Conservation (phyloP, 495 filamentous ascomycete genomes). For the Paragyromitra xinjiangensis region DNA sequence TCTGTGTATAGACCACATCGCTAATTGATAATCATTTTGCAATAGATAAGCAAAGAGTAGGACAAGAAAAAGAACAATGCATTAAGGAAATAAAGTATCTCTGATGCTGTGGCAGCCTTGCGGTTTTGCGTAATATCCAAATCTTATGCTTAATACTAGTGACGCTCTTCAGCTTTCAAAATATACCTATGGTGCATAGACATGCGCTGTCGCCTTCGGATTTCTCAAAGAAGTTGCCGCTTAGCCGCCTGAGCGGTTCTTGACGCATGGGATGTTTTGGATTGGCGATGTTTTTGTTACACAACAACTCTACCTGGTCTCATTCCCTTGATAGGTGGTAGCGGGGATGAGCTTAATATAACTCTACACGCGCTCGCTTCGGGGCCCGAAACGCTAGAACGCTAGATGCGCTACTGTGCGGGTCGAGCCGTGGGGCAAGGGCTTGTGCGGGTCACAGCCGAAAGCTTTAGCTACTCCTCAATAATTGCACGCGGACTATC, state of each 20-base stretch:
- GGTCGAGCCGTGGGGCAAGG: neutral
- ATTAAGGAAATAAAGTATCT: neutral
- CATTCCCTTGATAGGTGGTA: neutral
- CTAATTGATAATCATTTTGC: too few relatives aligned
- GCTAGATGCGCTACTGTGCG: neutral
- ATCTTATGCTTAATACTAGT: neutral
- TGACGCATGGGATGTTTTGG: neutral
- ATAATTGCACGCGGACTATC: neutral
- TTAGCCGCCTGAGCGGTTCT: neutral
- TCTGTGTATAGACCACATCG: neutral
- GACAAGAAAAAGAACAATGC: neutral
- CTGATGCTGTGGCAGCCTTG: neutral
- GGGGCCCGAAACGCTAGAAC: neutral
- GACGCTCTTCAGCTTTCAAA: neutral
- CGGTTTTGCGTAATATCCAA: neutral
- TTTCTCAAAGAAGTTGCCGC: neutral
- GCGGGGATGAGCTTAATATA: neutral
- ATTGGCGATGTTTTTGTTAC: neutral
- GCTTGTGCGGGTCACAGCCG: neutral
- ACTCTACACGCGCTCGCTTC: neutral
- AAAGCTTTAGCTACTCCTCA: neutral
- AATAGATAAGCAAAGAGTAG: too few relatives aligned
- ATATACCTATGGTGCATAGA: neutral
- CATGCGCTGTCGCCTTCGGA: conserved; percentile 1
- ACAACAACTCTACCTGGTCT: neutral